Evolutionary conservation across 306 rosid species (phyloP), one percentile per base, ranked within the genome.

Genomic region (Gastrolobium villosum): DNA sequence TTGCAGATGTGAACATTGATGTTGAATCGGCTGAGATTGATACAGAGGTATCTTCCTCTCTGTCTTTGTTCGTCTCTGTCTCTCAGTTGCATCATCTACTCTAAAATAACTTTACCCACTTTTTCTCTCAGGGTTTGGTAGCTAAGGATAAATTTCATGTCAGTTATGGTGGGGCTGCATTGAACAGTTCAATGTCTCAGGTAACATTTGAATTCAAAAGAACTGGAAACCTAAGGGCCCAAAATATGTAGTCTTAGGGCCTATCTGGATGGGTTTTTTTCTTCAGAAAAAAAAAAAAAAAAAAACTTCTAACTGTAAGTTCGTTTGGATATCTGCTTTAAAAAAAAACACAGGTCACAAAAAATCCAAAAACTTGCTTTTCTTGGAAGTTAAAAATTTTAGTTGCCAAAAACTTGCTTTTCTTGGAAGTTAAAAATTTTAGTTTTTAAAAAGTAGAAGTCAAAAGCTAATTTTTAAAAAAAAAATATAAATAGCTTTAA

Each of bases 21-120:
- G 98, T 93, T 70, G 99, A 95, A 83, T 95, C 98, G 0, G 97
- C 97, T 32, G 96, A 91, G 89, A 93, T 95, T 10, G 99, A 95
- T 34, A 93, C 98, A 32, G 94, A 95, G 79, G 99, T 95, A 91
- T 41, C 4, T 78, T 40, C 70, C 67, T 52, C 26, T 35, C 13
- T 79, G 48, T 76, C 60, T 54, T 10, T 79, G 77, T 72, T n/a
- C 26, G 8, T 32, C 10, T 39, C 26, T 10, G n/a, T 85, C 53
- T 65, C 35, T 66, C 34, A 3, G 30, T 30, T 40, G 14, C 67
- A 9, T 70, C 56, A 78, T 78, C 41, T 76, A 14, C 50, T 65
- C 57, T 15, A 26, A 56, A 70, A 66, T 70, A 76, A 83, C 66
- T 50, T 46, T 49, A 79, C 53, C 59, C 13, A 10, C 79, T 45